A percentile compares a stretch with the other conserved stretches of the same genome.
These are phyloP conservation scores for Pichia sp. DNA, from an alignment of 1,139 yeast genomes.

Conservation along the genomic window DNA sequence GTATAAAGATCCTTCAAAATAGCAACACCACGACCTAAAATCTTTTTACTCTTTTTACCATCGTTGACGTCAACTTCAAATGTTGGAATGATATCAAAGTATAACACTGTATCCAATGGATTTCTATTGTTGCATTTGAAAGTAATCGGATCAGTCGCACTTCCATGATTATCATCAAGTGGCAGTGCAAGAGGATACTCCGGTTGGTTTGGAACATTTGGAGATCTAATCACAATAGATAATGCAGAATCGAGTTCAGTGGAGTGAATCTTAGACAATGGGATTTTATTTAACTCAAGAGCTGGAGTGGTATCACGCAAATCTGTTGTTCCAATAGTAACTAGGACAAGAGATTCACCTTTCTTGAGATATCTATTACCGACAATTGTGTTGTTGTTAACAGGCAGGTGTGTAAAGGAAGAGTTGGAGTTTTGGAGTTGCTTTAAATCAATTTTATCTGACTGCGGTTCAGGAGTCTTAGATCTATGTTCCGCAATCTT, in stretches of 20 bases:
- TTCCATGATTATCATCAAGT: slow-evolving; percentile 69
- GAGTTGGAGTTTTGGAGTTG: slow-evolving; percentile 32
- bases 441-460: slow-evolving; percentile 22
- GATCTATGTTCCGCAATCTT: slow-evolving; percentile 6
- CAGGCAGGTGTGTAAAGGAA: slow-evolving; percentile 6
- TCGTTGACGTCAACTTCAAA: slow-evolving; percentile 57
- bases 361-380: slow-evolving; percentile 73
- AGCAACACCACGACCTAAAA: slow-evolving; percentile 85
- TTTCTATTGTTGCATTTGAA: slow-evolving; percentile 57
- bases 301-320: slow-evolving; percentile 57
- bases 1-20: slow-evolving; percentile 61
- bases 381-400: slow-evolving; percentile 57
- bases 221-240: slow-evolving; percentile 65
- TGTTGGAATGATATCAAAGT: slow-evolving; percentile 91
- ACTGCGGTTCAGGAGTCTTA: slow-evolving; percentile 6
- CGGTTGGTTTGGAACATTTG: slow-evolving; percentile 46
- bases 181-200: slow-evolving; percentile 77
- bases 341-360: slow-evolving; percentile 63
- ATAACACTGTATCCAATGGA: slow-evolving; percentile 55
- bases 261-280: slow-evolving; percentile 67
- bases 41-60: slow-evolving; percentile 34
- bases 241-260: slow-evolving; percentile 88
- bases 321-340: slow-evolving; percentile 87
- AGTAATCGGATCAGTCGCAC: slow-evolving; percentile 76
- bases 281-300: slow-evolving; percentile 66